Conservation (phyloP, 2,329 filamentous ascomycete genomes). For the Trichoderma guizhouense region DNA sequence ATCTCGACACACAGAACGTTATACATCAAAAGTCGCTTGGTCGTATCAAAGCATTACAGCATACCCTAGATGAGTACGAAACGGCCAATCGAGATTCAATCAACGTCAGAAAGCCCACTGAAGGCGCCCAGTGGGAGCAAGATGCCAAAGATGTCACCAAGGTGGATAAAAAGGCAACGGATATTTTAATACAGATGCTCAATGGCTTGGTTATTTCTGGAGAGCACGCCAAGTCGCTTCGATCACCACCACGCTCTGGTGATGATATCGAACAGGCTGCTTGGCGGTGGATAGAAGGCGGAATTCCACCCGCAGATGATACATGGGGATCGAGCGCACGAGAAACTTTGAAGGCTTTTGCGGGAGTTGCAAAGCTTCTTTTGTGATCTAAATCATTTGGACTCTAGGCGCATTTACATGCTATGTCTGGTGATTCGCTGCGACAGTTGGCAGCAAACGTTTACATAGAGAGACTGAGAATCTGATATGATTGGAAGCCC, state of each 20-base stretch:
- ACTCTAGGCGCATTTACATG: background rate
- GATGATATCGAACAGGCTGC: conserved; percentile 34
- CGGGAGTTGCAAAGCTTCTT: conserved; percentile 21
- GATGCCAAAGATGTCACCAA: conserved; percentile 28
- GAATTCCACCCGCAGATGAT: conserved; percentile 23
- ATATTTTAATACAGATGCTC: conserved; percentile 24
- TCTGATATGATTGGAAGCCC: background rate
- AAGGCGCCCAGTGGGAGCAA: conserved; percentile 32
- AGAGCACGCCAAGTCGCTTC: background rate
- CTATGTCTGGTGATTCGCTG: background rate
- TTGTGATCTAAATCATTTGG: background rate
- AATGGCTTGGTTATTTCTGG: background rate
- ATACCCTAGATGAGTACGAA: conserved; percentile 23
- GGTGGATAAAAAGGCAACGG: conserved; percentile 28
- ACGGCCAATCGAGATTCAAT: conserved; percentile 20
- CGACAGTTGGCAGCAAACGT: background rate
- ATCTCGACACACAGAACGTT: background rate
- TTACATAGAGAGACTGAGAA: background rate
- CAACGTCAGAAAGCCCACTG: conserved; percentile 25
- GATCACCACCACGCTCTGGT: conserved; percentile 15
- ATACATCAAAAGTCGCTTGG: conserved; percentile 4
- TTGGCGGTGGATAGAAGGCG: conserved; percentile 32
- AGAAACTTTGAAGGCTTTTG: conserved; percentile 28
- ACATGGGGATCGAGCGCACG: conserved; percentile 35
- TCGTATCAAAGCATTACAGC: conserved; percentile 22